A percentile compares a stretch with the other conserved stretches of the same genome.
phyloP scores from a whole-genome alignment of 805 yeast genomes.

The Groenewaldozyma tartarivorans region DNA sequence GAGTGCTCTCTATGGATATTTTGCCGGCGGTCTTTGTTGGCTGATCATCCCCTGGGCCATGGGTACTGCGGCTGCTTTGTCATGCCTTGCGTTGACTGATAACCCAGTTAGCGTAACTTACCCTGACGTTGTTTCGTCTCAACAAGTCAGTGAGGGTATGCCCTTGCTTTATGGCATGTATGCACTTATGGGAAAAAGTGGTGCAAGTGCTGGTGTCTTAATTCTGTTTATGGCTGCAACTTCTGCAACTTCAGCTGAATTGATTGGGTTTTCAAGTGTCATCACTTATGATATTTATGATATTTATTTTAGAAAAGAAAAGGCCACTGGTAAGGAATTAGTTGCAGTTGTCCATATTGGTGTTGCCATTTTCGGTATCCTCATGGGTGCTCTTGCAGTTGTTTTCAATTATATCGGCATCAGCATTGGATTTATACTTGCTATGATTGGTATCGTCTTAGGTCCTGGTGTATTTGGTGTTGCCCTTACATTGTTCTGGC shows the following conservation, averaged over 20 bases:
- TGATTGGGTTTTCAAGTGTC: constrained; percentile 33
- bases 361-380: constrained; percentile 33
- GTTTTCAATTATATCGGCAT: constrained; percentile 72
- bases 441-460: constrained; percentile 7
- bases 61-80: constrained; percentile 29
- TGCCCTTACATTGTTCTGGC: constrained; percentile 5
- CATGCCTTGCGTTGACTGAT: constrained; percentile 43
- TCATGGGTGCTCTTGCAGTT: constrained; percentile 70
- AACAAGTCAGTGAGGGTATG: constrained; percentile 66
- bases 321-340: constrained; percentile 34
- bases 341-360: constrained; percentile 34
- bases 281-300: constrained; percentile 40
- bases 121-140: constrained; percentile 52
- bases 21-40: constrained; percentile 38
- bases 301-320: constrained; percentile 39
- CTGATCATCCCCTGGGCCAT: constrained; percentile 33
- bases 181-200: constrained; percentile 74
- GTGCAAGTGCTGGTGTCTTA: constrained; percentile 60
- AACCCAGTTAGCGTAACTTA: constrained; percentile 69
- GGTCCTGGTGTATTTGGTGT: constrained; percentile 6
- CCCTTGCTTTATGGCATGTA: constrained; percentile 56
- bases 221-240: constrained; percentile 33
- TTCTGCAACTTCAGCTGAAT: constrained; percentile 34
- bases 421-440: constrained; percentile 52
- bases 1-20: constrained; percentile 32